Conservation (phyloP, 495 filamentous ascomycete genomes). For the Coniosporium apollinis region DNA sequence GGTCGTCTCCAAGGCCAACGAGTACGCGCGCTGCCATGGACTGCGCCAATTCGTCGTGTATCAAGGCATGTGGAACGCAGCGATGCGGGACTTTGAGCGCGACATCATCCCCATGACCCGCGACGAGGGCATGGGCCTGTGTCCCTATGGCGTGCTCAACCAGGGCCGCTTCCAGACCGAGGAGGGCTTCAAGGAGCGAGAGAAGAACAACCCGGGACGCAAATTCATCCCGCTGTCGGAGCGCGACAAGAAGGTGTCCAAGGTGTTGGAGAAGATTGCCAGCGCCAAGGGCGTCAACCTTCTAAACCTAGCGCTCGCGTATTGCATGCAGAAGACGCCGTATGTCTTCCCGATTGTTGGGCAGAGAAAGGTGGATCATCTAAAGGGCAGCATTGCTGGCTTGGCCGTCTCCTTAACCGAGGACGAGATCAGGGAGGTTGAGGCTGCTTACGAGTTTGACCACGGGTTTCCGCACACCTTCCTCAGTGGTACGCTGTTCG, state of each 20-base stretch:
- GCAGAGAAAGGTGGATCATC: slow-evolving; percentile 46
- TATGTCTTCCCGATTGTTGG: slow-evolving; percentile 66
- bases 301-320: slow-evolving; percentile 45
- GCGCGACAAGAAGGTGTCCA: slow-evolving; percentile 34
- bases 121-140: slow-evolving; percentile 13
- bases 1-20: slow-evolving; percentile 43
- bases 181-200: slow-evolving; percentile 13
- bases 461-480: slow-evolving; percentile 36
- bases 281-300: slow-evolving; percentile 17
- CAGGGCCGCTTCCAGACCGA: slow-evolving; percentile 19
- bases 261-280: slow-evolving; percentile 41
- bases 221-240: slow-evolving; percentile 13
- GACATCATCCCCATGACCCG: slow-evolving; percentile 17
- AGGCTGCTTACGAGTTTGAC: slow-evolving; percentile 29
- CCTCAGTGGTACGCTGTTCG: slow-evolving; percentile 4
- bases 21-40: slow-evolving; percentile 37
- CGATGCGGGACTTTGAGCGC: slow-evolving; percentile 15
- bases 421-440: slow-evolving; percentile 45
- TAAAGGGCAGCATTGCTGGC: slow-evolving; percentile 37
- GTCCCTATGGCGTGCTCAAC: slow-evolving; percentile 15
- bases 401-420: slow-evolving; percentile 18
- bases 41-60: slow-evolving; percentile 14
- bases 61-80: slow-evolving; percentile 14
- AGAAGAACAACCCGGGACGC: slow-evolving; percentile 11
- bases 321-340: slow-evolving; percentile 53